phyloP scores from a whole-genome alignment of 2,329 filamentous ascomycete species.

The Pseudomassariella vexata region DNA sequence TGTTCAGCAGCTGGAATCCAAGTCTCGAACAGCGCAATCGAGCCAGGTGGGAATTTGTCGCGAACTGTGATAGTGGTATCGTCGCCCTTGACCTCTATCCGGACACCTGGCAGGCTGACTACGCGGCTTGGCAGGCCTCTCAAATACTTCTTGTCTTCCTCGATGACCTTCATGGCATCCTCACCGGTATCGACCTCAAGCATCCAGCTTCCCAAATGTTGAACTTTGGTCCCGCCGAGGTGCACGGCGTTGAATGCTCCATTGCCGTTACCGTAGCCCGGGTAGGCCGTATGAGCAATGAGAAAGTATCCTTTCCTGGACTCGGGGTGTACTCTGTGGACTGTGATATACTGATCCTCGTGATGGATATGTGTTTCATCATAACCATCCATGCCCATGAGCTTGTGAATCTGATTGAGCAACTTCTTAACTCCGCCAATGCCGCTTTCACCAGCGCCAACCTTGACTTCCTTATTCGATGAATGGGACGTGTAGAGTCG shows the following conservation, averaged over 20 bases:
- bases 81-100: slow-evolving; percentile 63
- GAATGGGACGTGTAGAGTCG: slow-evolving; percentile 75
- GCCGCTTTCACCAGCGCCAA: slow-evolving; percentile 69
- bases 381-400: slow-evolving; percentile 94
- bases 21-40: slow-evolving; percentile 91
- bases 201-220: slow-evolving; percentile 84
- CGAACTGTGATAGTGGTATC: slow-evolving; percentile 77
- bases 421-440: slow-evolving; percentile 90
- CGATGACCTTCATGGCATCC: slow-evolving; percentile 58
- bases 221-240: slow-evolving; percentile 77
- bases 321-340: slow-evolving; percentile 88
- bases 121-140: slow-evolving; percentile 81
- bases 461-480: slow-evolving; percentile 55
- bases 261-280: slow-evolving; percentile 80
- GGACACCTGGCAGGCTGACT: slow-evolving; percentile 66
- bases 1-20: slow-evolving; percentile 89
- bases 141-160: slow-evolving; percentile 65
- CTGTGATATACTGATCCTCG: slow-evolving; percentile 91
- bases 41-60: slow-evolving; percentile 83
- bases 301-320: slow-evolving; percentile 92
- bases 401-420: slow-evolving; percentile 86
- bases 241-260: slow-evolving; percentile 74
- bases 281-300: slow-evolving; percentile 93
- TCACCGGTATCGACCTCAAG: slow-evolving; percentile 79
- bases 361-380: slow-evolving; percentile 96